Evolutionary conservation across 1,284 basidiomycete genomes (phyloP).

Genomic region (Puccinia triticina): DNA sequence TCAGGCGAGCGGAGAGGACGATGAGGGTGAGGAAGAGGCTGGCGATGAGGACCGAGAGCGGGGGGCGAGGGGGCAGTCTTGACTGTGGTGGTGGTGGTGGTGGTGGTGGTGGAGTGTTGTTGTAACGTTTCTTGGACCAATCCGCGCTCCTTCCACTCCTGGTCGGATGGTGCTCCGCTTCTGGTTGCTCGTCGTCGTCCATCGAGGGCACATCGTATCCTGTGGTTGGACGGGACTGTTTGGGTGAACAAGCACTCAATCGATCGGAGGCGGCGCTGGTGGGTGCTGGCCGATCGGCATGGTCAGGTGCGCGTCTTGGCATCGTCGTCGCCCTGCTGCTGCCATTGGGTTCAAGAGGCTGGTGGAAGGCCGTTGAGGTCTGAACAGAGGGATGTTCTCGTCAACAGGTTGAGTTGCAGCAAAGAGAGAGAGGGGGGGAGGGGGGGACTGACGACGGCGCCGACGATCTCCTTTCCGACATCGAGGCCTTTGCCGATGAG

Average conservation of each 20-base stretch:
- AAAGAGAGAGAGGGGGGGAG: background rate
- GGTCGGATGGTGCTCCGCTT: background rate
- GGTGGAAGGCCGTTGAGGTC: background rate
- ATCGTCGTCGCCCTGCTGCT: background rate
- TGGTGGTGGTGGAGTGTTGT: background rate
- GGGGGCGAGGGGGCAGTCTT: slow-evolving; percentile 26
- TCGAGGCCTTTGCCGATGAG: slow-evolving; percentile 18
- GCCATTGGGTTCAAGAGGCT: background rate
- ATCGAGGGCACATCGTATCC: slow-evolving; percentile 18
- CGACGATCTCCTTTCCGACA: slow-evolving; percentile 23
- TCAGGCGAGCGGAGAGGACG: slow-evolving; percentile 28
- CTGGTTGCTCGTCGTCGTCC: background rate
- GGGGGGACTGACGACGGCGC: slow-evolving; percentile 1
- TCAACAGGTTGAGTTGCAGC: background rate
- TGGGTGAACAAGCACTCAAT: too few relatives aligned
- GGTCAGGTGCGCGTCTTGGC: background rate
- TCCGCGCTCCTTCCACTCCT: background rate
- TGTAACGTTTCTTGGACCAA: background rate
- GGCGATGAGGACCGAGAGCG: slow-evolving; percentile 20
- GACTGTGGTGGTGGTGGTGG: background rate
- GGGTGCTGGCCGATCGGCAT: too few relatives aligned
- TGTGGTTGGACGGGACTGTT: background rate
- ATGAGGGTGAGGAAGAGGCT: slow-evolving; percentile 39
- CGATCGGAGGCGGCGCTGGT: background rate
- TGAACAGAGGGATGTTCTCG: background rate